Percentiles rank a stretch among this genome's conserved stretches.
Evolutionary conservation across 2,329 filamentous ascomycete genomes (phyloP).

Genomic region (Thielaviopsis punctulata): DNA sequence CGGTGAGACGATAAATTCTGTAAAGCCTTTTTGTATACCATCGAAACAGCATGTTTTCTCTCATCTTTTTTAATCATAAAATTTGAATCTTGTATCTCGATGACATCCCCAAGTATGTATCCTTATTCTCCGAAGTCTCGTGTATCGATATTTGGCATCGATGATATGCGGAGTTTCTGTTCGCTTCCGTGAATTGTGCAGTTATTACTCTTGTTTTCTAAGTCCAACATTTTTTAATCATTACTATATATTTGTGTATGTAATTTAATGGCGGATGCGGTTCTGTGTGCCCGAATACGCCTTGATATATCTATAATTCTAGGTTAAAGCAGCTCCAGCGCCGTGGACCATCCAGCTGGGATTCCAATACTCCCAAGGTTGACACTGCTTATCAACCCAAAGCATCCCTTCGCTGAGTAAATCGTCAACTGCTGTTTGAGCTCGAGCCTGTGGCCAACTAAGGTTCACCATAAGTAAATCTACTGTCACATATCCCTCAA

Average conservation of each 20-base stretch:
- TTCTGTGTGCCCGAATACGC: neutral
- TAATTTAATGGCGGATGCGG: too few species aligned
- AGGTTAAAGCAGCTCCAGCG: neutral
- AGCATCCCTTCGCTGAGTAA: conserved; percentile 75
- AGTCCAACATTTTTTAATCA: too few species aligned
- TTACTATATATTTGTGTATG: too few species aligned
- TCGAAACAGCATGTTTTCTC: neutral
- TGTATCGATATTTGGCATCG: too few species aligned
- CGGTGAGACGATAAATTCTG: neutral
- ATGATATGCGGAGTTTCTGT: too few species aligned
- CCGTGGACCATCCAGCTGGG: conserved; percentile 50
- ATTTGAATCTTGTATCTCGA: too few species aligned
- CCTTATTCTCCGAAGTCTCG: too few species aligned
- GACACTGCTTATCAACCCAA: conserved; percentile 77
- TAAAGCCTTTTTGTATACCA: neutral
- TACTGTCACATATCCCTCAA: conserved; percentile 77
- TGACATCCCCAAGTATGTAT: too few species aligned
- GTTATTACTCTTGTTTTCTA: neutral
- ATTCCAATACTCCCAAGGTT: conserved; percentile 81
- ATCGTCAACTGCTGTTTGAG: conserved; percentile 82
- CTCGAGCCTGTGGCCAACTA: conserved; percentile 66
- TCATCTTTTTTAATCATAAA: neutral
- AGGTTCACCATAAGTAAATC: conserved; percentile 80
- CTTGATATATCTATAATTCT: neutral
- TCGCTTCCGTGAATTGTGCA: too few species aligned